Base-by-base conservation (phyloP, 2,329 filamentous ascomycete genomes). In the Coniochaeta ligniaria region DNA sequence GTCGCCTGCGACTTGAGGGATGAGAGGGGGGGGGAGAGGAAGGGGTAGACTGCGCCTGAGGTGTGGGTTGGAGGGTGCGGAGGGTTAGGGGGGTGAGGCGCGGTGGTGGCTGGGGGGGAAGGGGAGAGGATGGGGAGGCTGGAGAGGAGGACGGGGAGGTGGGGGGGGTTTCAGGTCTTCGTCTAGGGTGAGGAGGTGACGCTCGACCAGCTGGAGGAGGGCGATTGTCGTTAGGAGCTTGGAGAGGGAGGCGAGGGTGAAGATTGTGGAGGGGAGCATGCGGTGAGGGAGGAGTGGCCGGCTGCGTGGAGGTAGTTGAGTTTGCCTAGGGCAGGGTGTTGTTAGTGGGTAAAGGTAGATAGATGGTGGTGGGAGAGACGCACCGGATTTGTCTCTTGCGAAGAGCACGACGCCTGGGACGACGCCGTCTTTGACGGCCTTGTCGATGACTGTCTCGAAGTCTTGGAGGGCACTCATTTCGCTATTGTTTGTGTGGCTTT, bases 191-290 rank as follows among this genome's bases (percentile, higher is more conserved):
- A 82, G 65, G 8, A 76, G 67, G 2, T 77, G 77, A 6, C 72
- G 70, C 50, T 83, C 80, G 43, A 83, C 76, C 33, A 78, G 71
- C 62, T 81, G 78, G 41, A 83, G 67, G 3, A 73, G 72, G 3
- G 76, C 73, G 57, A 83, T 72, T 33, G 74, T 72, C 1, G 81
- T 78, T 26, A 81, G 59, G 14, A 84, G 71, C 64, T 77, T 77
- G 47, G 73, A 72, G 65, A 73, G 70, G 36, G 74, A 76, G 28
- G 72, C 71, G 31, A 75, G 60, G 45, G 64, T 63, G 57, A 76
- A 66, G 58, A 73, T 69, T 31, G 70, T 71, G 60, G 75, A 68
- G 33, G 59, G 38, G 8, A 36, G 43, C 41, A 69, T 64, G 9
- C 62, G 62, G 22, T 24, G 47, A 68, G 57, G 6, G 65, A 66